Percentiles rank a stretch among this genome's conserved stretches.
Conservation (phyloP, 352 stramenopile genomes). For the Pythium scleroteichum region DNA sequence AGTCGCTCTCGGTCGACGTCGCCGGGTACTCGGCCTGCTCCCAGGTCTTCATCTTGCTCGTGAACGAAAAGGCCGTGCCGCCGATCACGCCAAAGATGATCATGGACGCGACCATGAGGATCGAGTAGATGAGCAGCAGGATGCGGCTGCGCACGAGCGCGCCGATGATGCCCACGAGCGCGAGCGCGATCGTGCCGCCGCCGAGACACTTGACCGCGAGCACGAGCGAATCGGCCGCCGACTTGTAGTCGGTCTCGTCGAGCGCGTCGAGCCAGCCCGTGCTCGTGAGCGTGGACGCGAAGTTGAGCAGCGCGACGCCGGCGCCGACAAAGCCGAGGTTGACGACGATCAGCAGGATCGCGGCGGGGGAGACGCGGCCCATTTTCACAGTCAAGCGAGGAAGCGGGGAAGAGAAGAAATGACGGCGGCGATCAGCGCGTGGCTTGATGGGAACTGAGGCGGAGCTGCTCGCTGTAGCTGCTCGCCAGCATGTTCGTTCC, state of each 20-base stretch:
- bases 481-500: conserved; percentile 1
- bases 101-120: conserved; percentile 71
- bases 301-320: conserved; percentile 66
- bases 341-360: conserved; percentile 66
- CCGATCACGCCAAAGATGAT: conserved; percentile 73
- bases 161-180: conserved; percentile 63
- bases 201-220: conserved; percentile 56
- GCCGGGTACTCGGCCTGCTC: conserved; percentile 54
- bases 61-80: conserved; percentile 70
- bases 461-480: neutral
- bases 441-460: neutral
- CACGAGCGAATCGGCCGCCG: conserved; percentile 41
- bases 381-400: conserved; percentile 5
- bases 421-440: no score
- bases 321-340: conserved; percentile 74
- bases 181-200: conserved; percentile 52
- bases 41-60: conserved; percentile 68
- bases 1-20: conserved; percentile 47
- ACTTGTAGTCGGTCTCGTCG: conserved; percentile 68
- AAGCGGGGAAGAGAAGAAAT: neutral
- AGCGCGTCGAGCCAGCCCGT: conserved; percentile 81
- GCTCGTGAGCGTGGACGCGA: conserved; percentile 50
- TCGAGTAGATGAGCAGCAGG: conserved; percentile 69
- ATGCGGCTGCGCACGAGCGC: conserved; percentile 66
- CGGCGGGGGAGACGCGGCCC: conserved; percentile 43